Evolutionary conservation across 129 eudicot genomes (phyloP).

Genomic region (Lactuca sativa): DNA sequence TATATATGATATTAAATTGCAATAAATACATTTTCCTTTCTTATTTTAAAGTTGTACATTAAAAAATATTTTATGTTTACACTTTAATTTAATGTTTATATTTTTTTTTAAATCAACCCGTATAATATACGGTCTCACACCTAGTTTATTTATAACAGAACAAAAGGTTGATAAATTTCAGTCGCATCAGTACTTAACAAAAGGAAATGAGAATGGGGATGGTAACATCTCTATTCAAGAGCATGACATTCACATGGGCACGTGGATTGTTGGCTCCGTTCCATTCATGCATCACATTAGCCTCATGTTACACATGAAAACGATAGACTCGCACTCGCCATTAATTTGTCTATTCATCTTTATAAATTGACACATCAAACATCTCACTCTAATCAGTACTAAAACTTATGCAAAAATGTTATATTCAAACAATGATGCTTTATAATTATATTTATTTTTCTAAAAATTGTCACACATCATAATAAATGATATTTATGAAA

Average conservation of each 20-base stretch:
- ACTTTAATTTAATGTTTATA: too few species aligned
- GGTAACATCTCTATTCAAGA: neutral
- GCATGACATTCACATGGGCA: conserved; percentile 14
- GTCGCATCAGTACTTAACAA: neutral
- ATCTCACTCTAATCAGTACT: conserved; percentile 14
- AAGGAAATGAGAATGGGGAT: neutral
- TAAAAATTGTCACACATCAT: too few species aligned
- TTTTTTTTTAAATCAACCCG: too few species aligned
- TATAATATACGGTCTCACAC: too few species aligned
- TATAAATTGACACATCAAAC: neutral
- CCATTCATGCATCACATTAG: conserved; percentile 2
- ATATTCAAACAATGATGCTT: neutral
- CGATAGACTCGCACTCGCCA: neutral
- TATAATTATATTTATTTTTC: too few species aligned
- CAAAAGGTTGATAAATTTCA: neutral
- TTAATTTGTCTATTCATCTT: neutral
- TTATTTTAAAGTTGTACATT: too few species aligned
- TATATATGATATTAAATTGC: too few species aligned
- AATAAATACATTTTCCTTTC: too few species aligned
- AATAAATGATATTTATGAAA: too few species aligned
- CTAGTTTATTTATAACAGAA: neutral
- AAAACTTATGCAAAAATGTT: neutral
- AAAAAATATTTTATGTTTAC: too few species aligned
- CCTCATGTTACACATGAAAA: conserved; percentile 13
- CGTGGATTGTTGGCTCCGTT: neutral